Evolutionary conservation across 2,329 filamentous ascomycete species (phyloP), one percentile per base, ranked within the genome.

Genomic region (Aspergillus novoparasiticus): DNA sequence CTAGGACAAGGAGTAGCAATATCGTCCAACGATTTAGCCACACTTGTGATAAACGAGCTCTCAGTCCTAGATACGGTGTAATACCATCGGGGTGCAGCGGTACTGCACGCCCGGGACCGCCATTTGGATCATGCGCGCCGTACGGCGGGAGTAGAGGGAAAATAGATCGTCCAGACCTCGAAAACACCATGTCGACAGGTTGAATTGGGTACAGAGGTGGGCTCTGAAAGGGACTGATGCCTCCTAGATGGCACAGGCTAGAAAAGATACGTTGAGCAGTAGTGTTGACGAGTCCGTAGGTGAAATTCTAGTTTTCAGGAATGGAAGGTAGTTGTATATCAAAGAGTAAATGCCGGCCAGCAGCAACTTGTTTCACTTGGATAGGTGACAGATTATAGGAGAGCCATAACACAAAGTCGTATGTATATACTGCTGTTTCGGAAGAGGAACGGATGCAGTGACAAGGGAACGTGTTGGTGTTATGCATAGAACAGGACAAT

Each of bases 21-120:
- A 98, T 84, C 45, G 95, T 98, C 95, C 95, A 99, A 79, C 92
- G 88, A 83, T 99, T 98, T 82, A 99, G 89, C 93, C 94, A 97
- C 78, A 96, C 86, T 83, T 99, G 95, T 58, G 95, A 98, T 72
- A 98, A 86, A 73, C 94, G 90, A 72, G 94, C 90, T 73, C 89
- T 88, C 74, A 97, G 88, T 72, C 94, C 93, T 67, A 99, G 90
- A 78, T 98, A 98, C 66, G 95, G 94, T 67, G 93, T 97, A 74
- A 91, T 85, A 75, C 87, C 87, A 78, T 87, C 85, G 67, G 90
- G 89, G 76, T 87, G 85, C 74, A 83, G 79, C 79, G 85, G 83
- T 80, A 84, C 84, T 78, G 85, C 78, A 61, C 74, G 75, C 74
- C 82, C 48, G n/a, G 19, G 82, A 68, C 80, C 76, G 76, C 80